A percentile compares a stretch with the other conserved stretches of the same genome.
phyloP scores from a whole-genome alignment of 108 stramenopile genomes.

The Nannochloropsis salina region DNA sequence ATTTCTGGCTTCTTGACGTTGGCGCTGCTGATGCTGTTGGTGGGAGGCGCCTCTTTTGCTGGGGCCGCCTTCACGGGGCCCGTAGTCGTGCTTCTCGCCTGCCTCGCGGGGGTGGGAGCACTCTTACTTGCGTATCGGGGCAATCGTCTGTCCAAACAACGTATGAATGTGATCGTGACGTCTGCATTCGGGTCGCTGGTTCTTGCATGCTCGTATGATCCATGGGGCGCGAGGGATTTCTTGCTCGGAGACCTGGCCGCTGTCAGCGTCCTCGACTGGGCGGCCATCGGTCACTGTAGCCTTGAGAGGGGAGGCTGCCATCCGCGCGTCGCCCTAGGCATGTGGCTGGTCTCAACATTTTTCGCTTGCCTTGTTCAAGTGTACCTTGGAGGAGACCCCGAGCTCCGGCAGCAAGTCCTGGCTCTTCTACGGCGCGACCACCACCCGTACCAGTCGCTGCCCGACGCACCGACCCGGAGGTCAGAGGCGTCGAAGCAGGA shows the following conservation, averaged over 20 bases:
- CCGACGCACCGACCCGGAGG: background rate
- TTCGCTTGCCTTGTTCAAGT: background rate
- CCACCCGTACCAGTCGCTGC: background rate
- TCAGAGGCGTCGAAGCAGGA: background rate
- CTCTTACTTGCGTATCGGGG: background rate
- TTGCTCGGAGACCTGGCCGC: background rate
- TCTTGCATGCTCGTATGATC: background rate
- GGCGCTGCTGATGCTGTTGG: background rate
- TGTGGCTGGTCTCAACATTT: background rate
- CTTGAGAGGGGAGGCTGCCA: background rate
- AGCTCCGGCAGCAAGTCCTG: background rate
- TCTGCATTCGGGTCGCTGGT: background rate
- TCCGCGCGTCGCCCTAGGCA: background rate
- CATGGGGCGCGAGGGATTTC: background rate
- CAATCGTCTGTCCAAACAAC: background rate
- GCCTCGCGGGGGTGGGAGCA: background rate
- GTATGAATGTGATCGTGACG: background rate
- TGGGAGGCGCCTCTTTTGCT: background rate
- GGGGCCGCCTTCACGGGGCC: background rate
- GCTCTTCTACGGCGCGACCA: background rate
- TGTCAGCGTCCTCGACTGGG: background rate
- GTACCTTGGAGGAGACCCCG: background rate
- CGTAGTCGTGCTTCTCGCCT: background rate
- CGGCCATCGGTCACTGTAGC: conserved; percentile 5
- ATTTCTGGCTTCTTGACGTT: background rate